These are phyloP conservation scores for Candolleomyces aberdarensis DNA, from an alignment of 768 basidiomycete genomes.

Conservation along the genomic window DNA sequence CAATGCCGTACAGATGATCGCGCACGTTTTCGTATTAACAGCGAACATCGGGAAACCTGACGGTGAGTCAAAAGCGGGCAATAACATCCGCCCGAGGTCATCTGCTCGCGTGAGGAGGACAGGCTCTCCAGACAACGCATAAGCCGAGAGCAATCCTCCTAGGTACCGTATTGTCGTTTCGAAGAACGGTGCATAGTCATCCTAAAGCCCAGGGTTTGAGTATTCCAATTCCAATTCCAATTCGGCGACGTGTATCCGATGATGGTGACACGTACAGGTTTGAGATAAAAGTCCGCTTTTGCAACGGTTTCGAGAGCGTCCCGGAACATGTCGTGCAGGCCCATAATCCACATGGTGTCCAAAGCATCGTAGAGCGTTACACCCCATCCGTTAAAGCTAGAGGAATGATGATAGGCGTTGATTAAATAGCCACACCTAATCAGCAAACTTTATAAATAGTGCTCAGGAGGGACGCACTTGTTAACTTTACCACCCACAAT, in stretches of 20 bases:
- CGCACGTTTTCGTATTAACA: constrained; percentile 60
- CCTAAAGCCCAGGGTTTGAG: constrained; percentile 9
- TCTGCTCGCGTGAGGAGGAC: constrained; percentile 65
- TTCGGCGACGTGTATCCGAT: background rate
- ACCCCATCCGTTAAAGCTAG: constrained; percentile 74
- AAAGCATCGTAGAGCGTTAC: constrained; percentile 74
- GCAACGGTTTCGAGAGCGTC: constrained; percentile 53
- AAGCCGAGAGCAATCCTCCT: constrained; percentile 78
- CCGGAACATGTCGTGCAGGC: constrained; percentile 59
- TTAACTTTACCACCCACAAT: constrained; percentile 44
- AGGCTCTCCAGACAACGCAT: constrained; percentile 66
- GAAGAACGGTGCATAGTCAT: constrained; percentile 52
- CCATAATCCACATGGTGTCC: constrained; percentile 84
- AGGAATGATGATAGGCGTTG: background rate
- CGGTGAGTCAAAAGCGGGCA: constrained; percentile 68
- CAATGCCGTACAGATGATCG: background rate
- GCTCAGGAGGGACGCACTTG: constrained; percentile 42
- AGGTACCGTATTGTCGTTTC: constrained; percentile 85
- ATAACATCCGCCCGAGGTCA: constrained; percentile 65
- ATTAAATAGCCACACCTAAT: background rate
- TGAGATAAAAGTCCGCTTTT: constrained; percentile 40
- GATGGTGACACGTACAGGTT: constrained; percentile 1
- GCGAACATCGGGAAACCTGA: constrained; percentile 68
- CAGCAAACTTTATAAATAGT: background rate
- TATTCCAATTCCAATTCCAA: background rate